These are phyloP conservation scores for Trypanosoma caninum DNA, from an alignment of 208 protist genomes.

Conservation along the genomic window DNA sequence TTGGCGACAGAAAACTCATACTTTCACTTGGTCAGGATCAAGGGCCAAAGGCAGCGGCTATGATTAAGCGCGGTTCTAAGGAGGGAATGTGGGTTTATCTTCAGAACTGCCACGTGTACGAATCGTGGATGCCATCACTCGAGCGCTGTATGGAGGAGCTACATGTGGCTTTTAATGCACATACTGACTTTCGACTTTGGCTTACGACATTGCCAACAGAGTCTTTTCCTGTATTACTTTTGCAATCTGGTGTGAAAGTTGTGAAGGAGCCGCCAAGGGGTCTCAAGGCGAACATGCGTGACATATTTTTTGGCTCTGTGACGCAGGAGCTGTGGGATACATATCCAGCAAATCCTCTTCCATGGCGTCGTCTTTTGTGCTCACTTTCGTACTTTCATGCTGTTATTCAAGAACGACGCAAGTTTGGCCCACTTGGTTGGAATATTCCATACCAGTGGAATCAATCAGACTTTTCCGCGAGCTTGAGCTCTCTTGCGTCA, in stretches of 20 bases:
- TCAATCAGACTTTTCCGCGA: slow-evolving; percentile 89
- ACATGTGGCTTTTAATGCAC: slow-evolving; percentile 47
- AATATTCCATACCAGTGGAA: slow-evolving; percentile 97
- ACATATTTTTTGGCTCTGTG: slow-evolving; percentile 72
- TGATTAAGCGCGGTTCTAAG: slow-evolving; percentile 71
- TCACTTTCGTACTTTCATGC: slow-evolving; percentile 95
- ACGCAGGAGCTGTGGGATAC: slow-evolving; percentile 82
- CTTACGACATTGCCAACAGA: slow-evolving; percentile 94
- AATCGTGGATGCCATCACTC: slow-evolving; percentile 93
- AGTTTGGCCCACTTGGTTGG: slow-evolving; percentile 94
- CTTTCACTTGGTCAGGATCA: slow-evolving; percentile 96
- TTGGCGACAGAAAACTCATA: slow-evolving; percentile 84
- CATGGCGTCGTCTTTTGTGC: slow-evolving; percentile 95
- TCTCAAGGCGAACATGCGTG: slow-evolving; percentile 93
- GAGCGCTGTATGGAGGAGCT: slow-evolving; percentile 90
- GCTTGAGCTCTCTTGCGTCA: slow-evolving; percentile 70
- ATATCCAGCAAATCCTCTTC: slow-evolving; percentile 64
- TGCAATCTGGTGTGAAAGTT: slow-evolving; percentile 95
- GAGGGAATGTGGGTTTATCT: slow-evolving; percentile 94
- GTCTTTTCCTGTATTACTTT: slow-evolving; percentile 92
- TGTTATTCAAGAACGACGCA: slow-evolving; percentile 91
- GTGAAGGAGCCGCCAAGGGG: slow-evolving; percentile 97
- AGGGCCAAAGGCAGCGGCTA: slow-evolving; percentile 88
- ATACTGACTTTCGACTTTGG: slow-evolving; percentile 95
- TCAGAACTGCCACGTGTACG: slow-evolving; percentile 95